Conservation (phyloP, 352 stramenopile species). For the Globisporangium cystogenes region DNA sequence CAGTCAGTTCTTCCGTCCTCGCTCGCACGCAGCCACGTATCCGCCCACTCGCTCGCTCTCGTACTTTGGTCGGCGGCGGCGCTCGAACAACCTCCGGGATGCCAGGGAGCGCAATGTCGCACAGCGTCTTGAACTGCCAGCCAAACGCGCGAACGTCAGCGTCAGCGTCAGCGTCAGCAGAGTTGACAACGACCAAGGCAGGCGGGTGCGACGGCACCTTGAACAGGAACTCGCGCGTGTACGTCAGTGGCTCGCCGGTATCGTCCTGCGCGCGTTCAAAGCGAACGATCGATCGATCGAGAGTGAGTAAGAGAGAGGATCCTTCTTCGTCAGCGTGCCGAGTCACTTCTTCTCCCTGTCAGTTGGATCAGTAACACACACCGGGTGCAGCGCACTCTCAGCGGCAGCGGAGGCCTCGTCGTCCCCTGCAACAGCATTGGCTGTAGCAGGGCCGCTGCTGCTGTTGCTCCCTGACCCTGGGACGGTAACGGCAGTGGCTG, state of each 20-base stretch:
- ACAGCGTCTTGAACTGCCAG: conserved; percentile 48
- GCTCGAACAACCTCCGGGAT: conserved; percentile 47
- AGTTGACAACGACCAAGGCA: not conserved
- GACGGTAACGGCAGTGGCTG: not conserved
- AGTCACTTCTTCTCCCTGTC: not conserved
- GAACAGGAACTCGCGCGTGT: conserved; percentile 62
- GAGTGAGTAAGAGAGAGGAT: no score
- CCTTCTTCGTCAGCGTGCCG: not conserved
- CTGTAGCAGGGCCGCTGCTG: not conserved
- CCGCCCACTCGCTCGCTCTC: not conserved
- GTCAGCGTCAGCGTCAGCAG: not conserved
- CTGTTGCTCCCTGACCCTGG: not conserved
- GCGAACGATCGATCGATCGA: no score
- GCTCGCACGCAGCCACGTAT: not conserved
- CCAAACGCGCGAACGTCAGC: not conserved
- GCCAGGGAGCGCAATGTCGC: conserved; percentile 29
- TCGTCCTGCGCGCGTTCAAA: conserved; percentile 10
- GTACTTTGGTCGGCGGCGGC: conserved; percentile 26
- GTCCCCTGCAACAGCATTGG: not conserved
- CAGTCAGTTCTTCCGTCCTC: not conserved
- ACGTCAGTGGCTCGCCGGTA: conserved; percentile 27
- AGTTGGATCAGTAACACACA: not conserved
- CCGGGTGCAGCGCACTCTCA: not conserved
- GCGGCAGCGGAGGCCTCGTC: no score
- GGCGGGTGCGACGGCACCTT: conserved; percentile 17